Percentiles rank a stretch among this genome's conserved stretches.
phyloP scores from a whole-genome alignment of 768 basidiomycete genomes.

The Hydnomerulius pinastri region DNA sequence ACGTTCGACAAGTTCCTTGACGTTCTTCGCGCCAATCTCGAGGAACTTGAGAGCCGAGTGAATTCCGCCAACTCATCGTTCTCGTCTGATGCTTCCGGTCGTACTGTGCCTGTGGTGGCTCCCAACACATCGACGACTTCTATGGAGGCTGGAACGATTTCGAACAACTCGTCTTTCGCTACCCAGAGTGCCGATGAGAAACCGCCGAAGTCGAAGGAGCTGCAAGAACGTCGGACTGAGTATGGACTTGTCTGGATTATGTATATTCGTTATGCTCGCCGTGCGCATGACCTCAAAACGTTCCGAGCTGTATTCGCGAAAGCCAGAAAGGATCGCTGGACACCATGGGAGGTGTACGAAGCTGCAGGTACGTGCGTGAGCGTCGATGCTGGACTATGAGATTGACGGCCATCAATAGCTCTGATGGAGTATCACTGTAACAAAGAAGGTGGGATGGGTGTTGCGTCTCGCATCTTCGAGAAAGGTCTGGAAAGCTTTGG shows the following conservation, averaged over 20 bases:
- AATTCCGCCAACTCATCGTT: conserved; percentile 41
- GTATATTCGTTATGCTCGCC: conserved; percentile 90
- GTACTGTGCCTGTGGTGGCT: conserved; percentile 26
- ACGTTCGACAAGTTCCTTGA: conserved; percentile 74
- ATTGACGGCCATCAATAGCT: conserved; percentile 47
- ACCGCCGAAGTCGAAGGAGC: conserved; percentile 53
- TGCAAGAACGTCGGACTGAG: conserved; percentile 58
- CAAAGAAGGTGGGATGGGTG: conserved; percentile 66
- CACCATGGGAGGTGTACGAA: conserved; percentile 92
- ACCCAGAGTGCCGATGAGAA: conserved; percentile 56
- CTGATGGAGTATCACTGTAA: conserved; percentile 93
- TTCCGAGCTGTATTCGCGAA: conserved; percentile 78
- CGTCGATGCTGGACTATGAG: background rate
- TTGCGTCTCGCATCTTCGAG: conserved; percentile 92
- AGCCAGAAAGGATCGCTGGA: conserved; percentile 75
- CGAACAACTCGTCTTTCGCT: conserved; percentile 49
- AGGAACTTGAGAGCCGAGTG: conserved; percentile 51
- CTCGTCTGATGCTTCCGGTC: conserved; percentile 35
- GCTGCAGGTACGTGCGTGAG: conserved; percentile 64
- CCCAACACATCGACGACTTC: conserved; percentile 13
- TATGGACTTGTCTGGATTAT: conserved; percentile 82
- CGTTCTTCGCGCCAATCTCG: conserved; percentile 63
- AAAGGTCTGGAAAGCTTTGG: conserved; percentile 84
- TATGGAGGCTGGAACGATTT: conserved; percentile 33
- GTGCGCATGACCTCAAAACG: conserved; percentile 84